A percentile compares a stretch with the other conserved stretches of the same genome.
Conservation (phyloP, 768 basidiomycete genomes). For the Mycena leptocephala region DNA sequence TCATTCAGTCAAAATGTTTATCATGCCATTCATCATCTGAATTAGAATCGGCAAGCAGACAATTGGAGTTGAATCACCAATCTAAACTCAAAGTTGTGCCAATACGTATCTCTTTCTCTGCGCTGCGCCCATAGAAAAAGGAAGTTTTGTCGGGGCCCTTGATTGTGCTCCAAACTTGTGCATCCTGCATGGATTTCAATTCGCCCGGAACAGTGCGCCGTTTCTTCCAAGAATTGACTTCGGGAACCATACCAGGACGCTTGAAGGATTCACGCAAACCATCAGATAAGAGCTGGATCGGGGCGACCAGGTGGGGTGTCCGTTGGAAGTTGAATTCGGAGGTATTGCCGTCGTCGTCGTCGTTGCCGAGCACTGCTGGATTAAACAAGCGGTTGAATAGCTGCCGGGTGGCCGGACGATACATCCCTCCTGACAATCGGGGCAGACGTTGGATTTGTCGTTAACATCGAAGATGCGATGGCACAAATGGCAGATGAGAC, state of each 20-base stretch:
- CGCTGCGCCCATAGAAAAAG: constrained; percentile 25
- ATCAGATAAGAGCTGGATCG: constrained; percentile 30
- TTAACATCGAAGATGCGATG: neutral
- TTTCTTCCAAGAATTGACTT: constrained; percentile 29
- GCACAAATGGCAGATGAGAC: neutral
- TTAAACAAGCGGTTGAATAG: neutral
- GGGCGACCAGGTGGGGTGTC: constrained; percentile 24
- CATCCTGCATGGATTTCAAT: constrained; percentile 26
- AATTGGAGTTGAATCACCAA: too few species aligned
- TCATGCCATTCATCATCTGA: too few species aligned
- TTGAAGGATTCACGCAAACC: constrained; percentile 23
- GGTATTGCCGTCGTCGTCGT: neutral
- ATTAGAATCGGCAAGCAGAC: too few species aligned
- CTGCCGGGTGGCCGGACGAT: neutral
- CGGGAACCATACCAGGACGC: constrained; percentile 19
- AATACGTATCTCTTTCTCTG: constrained; percentile 32
- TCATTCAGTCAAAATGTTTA: too few species aligned
- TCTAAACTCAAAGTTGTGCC: constrained; percentile 38
- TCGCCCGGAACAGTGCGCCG: neutral
- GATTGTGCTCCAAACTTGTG: constrained; percentile 29
- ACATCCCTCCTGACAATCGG: neutral
- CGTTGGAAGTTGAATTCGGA: neutral
- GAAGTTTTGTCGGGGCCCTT: constrained; percentile 24
- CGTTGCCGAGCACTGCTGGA: too few species aligned
- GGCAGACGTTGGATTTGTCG: neutral